Base-by-base conservation (phyloP, 2,329 filamentous ascomycete species). In the Calonectria henricotiae region DNA sequence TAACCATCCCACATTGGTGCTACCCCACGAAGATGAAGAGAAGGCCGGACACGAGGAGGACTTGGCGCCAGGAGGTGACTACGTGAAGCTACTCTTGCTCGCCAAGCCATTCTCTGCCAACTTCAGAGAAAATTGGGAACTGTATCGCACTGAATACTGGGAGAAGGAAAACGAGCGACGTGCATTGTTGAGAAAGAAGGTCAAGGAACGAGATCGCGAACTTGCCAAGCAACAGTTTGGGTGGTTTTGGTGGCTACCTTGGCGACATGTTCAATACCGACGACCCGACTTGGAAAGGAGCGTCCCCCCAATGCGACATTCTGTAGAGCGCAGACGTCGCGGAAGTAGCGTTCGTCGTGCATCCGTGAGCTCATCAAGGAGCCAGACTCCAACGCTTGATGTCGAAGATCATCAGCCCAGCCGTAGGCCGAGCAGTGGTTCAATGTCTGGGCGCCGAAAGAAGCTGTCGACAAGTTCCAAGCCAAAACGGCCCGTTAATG, bases 81-180 rank as follows among this genome's bases (percentile, higher is more conserved):
- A 96, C 79, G 92, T 99, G 76, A 96, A 97, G 82, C 88, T 99
- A 1, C 86, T 98, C 20, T 87, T 99, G 8, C 89, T 98, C 12
- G 94, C 96, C 1, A 99, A 99, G 80, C 95, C 95, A 0, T 99
- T 99, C 79, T 97, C 94, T 6, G 92, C 96, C 0, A 94, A 94
- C 55, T 99, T 99, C 79, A 89, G 96, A 23, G 95, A 98, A 81
- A 97, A 98, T 74, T 99, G 96, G 96, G 96, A 99, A 79, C 87
- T 96, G 17, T 99, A 97, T 82, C 89, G 96, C 64, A 91, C 92
- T 39, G 95, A 98, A 71, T 99, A 98, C 83, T 99, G 96, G 96
- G 96, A 98, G 77, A 92, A 92, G 71, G 96, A 99, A 82, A 99
- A 99, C 79, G 94, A 97, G 81, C 91, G 96, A 2, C 91, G 96